phyloP scores from a whole-genome alignment of 2,329 filamentous ascomycete species.

The Juglanconis juglandina region DNA sequence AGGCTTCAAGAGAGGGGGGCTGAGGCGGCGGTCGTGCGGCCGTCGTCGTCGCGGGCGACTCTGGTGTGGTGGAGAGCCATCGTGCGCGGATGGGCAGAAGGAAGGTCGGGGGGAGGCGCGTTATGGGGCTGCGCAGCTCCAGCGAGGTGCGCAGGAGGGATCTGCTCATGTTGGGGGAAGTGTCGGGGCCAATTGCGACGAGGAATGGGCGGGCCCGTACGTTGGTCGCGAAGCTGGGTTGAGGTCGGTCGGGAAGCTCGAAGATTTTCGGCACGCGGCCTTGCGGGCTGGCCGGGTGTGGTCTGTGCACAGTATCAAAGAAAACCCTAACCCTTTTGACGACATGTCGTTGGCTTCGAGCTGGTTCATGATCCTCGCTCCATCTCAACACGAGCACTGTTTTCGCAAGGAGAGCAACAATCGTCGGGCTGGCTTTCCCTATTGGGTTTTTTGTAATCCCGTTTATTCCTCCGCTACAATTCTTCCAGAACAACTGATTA shows the following conservation, averaged over 20 bases:
- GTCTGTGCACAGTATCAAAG: too few species aligned
- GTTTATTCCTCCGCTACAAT: too few species aligned
- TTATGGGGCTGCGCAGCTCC: slow-evolving; percentile 51
- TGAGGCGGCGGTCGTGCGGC: slow-evolving; percentile 7
- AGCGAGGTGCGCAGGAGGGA: slow-evolving; percentile 61
- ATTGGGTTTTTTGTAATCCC: too few species aligned
- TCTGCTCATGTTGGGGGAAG: slow-evolving; percentile 45
- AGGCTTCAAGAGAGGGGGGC: background rate
- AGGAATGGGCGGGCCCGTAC: background rate
- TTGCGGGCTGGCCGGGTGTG: background rate
- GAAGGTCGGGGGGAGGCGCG: slow-evolving; percentile 46
- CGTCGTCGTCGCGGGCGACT: background rate
- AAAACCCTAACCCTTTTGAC: too few species aligned
- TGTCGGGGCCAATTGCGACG: background rate
- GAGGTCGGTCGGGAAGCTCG: background rate
- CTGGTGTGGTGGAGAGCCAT: slow-evolving; percentile 33
- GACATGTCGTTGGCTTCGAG: too few species aligned
- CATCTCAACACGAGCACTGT: too few species aligned
- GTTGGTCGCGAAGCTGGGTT: background rate
- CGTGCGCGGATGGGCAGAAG: slow-evolving; percentile 48
- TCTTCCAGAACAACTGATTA: too few species aligned
- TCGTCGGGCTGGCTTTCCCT: too few species aligned
- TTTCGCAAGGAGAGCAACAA: too few species aligned
- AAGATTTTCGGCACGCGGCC: background rate
- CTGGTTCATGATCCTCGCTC: too few species aligned